These are phyloP conservation scores for Aspergillus felis DNA, from an alignment of 2,329 filamentous ascomycete species.

Conservation along the genomic window DNA sequence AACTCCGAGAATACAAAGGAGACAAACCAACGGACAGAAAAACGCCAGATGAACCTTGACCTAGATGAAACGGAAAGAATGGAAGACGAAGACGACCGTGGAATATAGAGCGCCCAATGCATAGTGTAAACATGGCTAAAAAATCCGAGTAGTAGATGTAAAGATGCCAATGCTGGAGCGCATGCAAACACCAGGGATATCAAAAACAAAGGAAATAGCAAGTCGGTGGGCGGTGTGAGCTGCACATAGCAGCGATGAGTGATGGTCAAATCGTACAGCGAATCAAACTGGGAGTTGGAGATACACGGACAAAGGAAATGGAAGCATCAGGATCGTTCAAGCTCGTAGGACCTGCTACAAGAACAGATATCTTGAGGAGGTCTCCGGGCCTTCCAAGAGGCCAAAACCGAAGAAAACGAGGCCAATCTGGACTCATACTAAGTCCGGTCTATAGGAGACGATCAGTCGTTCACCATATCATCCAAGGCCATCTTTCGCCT, in stretches of 20 bases:
- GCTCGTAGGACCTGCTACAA: conserved; percentile 20
- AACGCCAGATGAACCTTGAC: not conserved
- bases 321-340: conserved; percentile 18
- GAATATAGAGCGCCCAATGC: not conserved
- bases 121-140: not conserved
- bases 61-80: not conserved
- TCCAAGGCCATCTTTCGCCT: conserved; percentile 39
- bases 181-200: not conserved
- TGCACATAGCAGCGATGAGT: not conserved
- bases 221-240: not conserved
- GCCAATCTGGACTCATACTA: not conserved
- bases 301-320: conserved; percentile 16
- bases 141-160: not conserved
- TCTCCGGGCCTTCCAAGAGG: not conserved
- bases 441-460: not conserved
- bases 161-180: too few species aligned
- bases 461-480: conserved; percentile 38
- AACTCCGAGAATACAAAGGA: too few species aligned
- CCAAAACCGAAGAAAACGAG: not conserved
- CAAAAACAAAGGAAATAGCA: not conserved
- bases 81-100: not conserved
- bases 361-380: conserved; percentile 4
- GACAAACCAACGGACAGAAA: not conserved
- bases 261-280: not conserved
- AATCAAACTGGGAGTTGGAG: not conserved